Evolutionary conservation across 768 basidiomycete genomes (phyloP), one percentile per base, ranked within the genome.

Genomic region (Trametes elegans): DNA sequence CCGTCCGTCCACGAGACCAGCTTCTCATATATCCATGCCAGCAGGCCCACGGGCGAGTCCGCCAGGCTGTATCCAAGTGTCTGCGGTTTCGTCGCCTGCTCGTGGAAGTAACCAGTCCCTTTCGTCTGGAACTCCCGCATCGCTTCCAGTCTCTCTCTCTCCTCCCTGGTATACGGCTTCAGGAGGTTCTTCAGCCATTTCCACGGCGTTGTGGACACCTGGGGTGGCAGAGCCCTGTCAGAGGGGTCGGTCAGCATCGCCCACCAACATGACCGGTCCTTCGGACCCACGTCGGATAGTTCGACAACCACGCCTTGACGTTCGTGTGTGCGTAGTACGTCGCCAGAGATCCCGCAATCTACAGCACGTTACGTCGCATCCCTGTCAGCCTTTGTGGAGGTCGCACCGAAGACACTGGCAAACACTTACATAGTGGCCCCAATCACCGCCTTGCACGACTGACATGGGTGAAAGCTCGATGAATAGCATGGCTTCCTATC

Each of bases 11-110:
- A 72, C 3, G 32, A 38, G 3, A 69, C 62, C 16, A 64, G 59
- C 55, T 72, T 71, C 62, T 72, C 70, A 50, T 73, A 73, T 21
- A 73, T 66, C 72, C 72, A 73, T 3, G 70, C 70, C 16, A 73
- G 63, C 10, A 73, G 59, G 0, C 80, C 84, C 7, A 73, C 74
- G 7, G 84, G 84, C n/a, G 82, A 84, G 58, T 85, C 84, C 1
- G 79, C 70, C 3, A 85, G 68, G 14, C 70, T 60, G 59, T 85
- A 84, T 0, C 80, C 82, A 9, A 74, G 40, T 6, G 71, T 74
- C 60, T 73, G 72, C 6, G 72, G 72, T 24, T 64, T 62, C 9
- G 70, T 72, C 5, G 61, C 44, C 36, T 77, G 76, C 48, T 67
- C 60, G 1, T 6, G 7, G 1, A 44, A 39, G 53, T 77, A 77